Percentiles rank a stretch among this genome's conserved stretches.
Conservation (phyloP, 1,284 basidiomycete species). For the Megacollybia platyphylla region DNA sequence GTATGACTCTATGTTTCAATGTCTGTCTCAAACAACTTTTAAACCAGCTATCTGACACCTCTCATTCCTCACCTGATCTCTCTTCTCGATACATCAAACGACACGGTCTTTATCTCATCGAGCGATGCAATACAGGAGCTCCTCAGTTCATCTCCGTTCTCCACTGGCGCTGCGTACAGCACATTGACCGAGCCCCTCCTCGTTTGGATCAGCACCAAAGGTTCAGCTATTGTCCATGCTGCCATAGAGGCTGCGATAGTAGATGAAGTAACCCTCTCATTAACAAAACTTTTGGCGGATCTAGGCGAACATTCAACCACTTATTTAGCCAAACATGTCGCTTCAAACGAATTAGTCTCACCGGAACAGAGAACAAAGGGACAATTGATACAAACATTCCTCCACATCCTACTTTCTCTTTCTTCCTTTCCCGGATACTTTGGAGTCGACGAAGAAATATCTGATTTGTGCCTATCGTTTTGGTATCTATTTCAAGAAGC, state of each 20-base stretch:
- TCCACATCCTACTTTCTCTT: slow-evolving; percentile 61
- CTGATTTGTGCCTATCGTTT: slow-evolving; percentile 75
- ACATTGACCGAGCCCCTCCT: slow-evolving; percentile 75
- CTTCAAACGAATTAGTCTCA: slow-evolving; percentile 22
- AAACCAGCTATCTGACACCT: slow-evolving; percentile 42
- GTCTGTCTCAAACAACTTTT: not conserved
- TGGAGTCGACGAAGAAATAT: slow-evolving; percentile 74
- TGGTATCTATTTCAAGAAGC: slow-evolving; percentile 87
- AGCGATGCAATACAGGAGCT: slow-evolving; percentile 71
- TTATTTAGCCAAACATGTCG: slow-evolving; percentile 66
- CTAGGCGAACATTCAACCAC: slow-evolving; percentile 76
- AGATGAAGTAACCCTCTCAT: slow-evolving; percentile 45
- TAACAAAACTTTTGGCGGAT: slow-evolving; percentile 70
- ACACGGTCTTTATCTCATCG: slow-evolving; percentile 44
- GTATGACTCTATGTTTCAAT: slow-evolving; percentile 25
- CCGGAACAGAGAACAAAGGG: slow-evolving; percentile 21
- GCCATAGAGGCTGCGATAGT: slow-evolving; percentile 33
- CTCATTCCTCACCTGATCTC: slow-evolving; percentile 50
- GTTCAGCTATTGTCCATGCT: slow-evolving; percentile 37
- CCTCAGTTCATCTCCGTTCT: slow-evolving; percentile 58
- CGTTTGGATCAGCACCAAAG: slow-evolving; percentile 54
- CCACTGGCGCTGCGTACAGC: slow-evolving; percentile 57
- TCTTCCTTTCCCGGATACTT: slow-evolving; percentile 68
- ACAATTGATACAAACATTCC: slow-evolving; percentile 56
- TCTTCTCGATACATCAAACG: slow-evolving; percentile 43